Conservation (phyloP, 176 grass and related monocot genomes). For the Avena sativa region DNA sequence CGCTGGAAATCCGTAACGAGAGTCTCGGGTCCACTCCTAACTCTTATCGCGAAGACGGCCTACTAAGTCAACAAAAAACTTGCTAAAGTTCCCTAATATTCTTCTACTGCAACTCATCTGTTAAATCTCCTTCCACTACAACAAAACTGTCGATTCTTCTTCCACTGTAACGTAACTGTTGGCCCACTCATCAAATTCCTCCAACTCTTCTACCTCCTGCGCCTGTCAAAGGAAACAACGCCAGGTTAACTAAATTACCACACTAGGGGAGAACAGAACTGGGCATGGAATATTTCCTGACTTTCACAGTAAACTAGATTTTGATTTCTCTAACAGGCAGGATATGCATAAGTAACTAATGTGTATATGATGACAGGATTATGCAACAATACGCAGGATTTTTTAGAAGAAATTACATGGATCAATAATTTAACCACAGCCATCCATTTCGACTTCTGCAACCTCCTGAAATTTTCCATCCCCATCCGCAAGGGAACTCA, state of each 20-base stretch:
- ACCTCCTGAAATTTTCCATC: not conserved
- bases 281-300: not conserved
- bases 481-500: not conserved
- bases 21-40: slow-evolving; percentile 8
- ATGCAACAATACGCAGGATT: not conserved
- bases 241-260: not conserved
- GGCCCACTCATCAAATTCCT: not conserved
- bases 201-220: slow-evolving; percentile 19
- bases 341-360: slow-evolving; percentile 9
- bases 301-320: slow-evolving; percentile 16
- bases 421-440: slow-evolving; percentile 1
- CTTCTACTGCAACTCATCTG: slow-evolving; percentile 14
- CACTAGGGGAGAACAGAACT: slow-evolving; percentile 8
- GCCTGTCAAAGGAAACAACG: slow-evolving; percentile 25
- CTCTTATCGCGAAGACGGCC: not conserved
- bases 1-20: not conserved
- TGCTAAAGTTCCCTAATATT: not conserved
- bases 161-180: slow-evolving; percentile 16
- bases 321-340: slow-evolving; percentile 30
- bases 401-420: not conserved
- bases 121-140: slow-evolving; percentile 7
- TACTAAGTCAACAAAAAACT: not conserved
- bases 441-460: not conserved
- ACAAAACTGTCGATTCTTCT: slow-evolving; percentile 21
- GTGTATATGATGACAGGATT: slow-evolving; percentile 15